A percentile compares a stretch with the other conserved stretches of the same genome.
Evolutionary conservation across 331 rosid genomes (phyloP).

Genomic region (Quercus tomentella): DNA sequence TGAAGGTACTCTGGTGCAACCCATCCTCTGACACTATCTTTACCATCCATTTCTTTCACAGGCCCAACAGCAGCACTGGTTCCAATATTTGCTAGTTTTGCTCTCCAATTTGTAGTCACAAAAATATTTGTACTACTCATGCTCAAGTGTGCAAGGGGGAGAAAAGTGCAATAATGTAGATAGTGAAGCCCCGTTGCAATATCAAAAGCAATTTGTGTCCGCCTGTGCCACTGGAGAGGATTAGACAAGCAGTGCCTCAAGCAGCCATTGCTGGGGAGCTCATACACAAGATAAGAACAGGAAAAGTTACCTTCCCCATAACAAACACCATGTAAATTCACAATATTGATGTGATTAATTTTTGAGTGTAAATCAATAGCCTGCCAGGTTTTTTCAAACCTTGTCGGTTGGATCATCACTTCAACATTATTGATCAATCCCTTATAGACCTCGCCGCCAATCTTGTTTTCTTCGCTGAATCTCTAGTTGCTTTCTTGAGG

Average conservation of each 20-base stretch:
- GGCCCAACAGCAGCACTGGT: background rate
- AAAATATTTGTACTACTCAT: constrained; percentile 46
- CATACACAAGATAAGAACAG: constrained; percentile 58
- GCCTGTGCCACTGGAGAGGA: constrained; percentile 34
- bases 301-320: constrained; percentile 39
- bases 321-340: constrained; percentile 59
- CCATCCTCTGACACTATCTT: constrained; percentile 22
- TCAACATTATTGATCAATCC: constrained; percentile 38
- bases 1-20: constrained; percentile 30
- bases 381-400: constrained; percentile 39
- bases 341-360: constrained; percentile 63
- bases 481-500: constrained; percentile 38
- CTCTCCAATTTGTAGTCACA: constrained; percentile 49
- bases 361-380: constrained; percentile 63
- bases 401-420: constrained; percentile 60
- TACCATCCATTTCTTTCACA: constrained; percentile 1
- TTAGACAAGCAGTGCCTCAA: constrained; percentile 49
- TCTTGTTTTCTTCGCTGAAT: constrained; percentile 50
- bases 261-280: constrained; percentile 59
- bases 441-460: constrained; percentile 30
- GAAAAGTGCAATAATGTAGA: constrained; percentile 55
- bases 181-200: constrained; percentile 72
- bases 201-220: constrained; percentile 62
- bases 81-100: constrained; percentile 54
- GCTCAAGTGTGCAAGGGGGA: constrained; percentile 55